These are phyloP conservation scores for Trypanosoma rangeli DNA, from an alignment of 208 protist genomes.

Conservation along the genomic window DNA sequence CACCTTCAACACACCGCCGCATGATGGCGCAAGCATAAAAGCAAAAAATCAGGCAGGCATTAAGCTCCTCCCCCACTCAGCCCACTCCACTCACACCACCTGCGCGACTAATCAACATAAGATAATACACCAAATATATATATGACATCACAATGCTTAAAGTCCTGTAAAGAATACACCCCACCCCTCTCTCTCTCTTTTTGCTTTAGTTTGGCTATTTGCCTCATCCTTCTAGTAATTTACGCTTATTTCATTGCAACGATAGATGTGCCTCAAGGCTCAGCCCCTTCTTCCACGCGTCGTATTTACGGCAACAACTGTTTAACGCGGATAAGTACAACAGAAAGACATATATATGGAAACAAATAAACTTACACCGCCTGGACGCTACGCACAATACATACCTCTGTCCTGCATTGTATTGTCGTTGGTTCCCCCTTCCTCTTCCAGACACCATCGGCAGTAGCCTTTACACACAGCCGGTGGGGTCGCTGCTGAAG, in stretches of 20 bases:
- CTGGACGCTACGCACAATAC: background rate
- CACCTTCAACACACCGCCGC: background rate
- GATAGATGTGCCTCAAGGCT: background rate
- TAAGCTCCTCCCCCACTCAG: background rate
- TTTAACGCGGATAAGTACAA: background rate
- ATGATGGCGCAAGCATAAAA: background rate
- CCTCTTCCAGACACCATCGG: too few species aligned
- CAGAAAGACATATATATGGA: background rate
- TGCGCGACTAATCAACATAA: too few species aligned
- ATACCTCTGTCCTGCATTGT: background rate
- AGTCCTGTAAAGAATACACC: background rate
- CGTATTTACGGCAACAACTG: background rate
- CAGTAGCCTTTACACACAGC: background rate
- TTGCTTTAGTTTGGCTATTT: background rate
- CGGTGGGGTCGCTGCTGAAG: background rate
- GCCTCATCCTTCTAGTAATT: background rate
- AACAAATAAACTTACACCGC: background rate
- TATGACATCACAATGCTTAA: too few species aligned
- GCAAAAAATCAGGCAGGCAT: background rate
- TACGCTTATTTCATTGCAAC: background rate
- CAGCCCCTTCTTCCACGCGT: background rate
- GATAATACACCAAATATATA: too few species aligned
- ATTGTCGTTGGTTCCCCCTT: slow-evolving; percentile 2
- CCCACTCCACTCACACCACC: background rate
- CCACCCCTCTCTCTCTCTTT: background rate